phyloP scores from a whole-genome alignment of 306 rosid species.

The Gynostemma pentaphyllum region DNA sequence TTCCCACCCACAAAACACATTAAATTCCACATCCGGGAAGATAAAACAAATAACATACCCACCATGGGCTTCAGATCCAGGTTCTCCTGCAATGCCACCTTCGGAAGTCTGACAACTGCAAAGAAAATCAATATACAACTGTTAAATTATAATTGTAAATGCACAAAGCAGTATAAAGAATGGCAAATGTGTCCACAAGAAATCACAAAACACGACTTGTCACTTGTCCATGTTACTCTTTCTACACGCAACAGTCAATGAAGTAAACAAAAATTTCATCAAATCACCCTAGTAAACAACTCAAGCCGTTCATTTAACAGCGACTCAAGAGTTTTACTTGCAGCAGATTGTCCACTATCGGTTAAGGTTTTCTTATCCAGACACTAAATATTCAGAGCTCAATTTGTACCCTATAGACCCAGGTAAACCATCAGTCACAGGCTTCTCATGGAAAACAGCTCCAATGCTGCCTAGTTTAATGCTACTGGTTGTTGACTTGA shows the following conservation, averaged over 20 bases:
- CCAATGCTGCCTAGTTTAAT: background rate
- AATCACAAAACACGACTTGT: background rate
- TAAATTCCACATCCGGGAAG: background rate
- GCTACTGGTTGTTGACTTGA: background rate
- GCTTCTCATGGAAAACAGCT: background rate
- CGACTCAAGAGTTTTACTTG: background rate
- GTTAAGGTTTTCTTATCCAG: conserved; percentile 1
- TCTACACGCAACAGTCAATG: background rate
- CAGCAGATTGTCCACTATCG: background rate
- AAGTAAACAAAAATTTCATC: background rate
- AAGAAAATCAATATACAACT: background rate
- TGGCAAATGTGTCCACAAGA: background rate
- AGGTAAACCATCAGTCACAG: background rate
- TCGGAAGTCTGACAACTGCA: conserved; percentile 95
- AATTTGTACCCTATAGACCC: background rate
- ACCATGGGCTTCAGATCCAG: conserved; percentile 97
- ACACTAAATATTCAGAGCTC: background rate
- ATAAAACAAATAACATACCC: conserved; percentile 54
- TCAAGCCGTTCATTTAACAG: background rate
- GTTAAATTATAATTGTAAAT: background rate
- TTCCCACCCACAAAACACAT: background rate
- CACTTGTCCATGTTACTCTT: background rate
- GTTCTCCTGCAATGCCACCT: conserved; percentile 95
- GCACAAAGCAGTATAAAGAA: background rate
- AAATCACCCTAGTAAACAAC: background rate